phyloP scores from a whole-genome alignment of 768 basidiomycete species.

The Hortiboletus campestris region DNA sequence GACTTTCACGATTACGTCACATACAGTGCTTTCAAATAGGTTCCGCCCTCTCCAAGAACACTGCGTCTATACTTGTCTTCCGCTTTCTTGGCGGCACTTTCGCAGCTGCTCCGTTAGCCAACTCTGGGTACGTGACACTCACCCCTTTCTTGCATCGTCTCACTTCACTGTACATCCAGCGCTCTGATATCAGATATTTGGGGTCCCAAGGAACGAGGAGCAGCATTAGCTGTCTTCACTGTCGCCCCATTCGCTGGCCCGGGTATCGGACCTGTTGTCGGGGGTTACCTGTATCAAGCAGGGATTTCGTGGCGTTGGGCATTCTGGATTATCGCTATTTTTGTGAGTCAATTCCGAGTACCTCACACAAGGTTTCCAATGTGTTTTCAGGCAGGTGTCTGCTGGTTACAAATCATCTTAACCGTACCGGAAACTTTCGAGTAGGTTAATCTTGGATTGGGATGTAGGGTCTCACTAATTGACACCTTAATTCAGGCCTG shows the following conservation, averaged over 20 bases:
- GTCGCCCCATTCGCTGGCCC: slow-evolving; percentile 70
- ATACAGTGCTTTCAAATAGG: slow-evolving; percentile 59
- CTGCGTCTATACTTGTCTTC: slow-evolving; percentile 60
- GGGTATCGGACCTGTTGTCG: slow-evolving; percentile 54
- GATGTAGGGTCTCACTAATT: slow-evolving; percentile 11
- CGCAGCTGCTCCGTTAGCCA: slow-evolving; percentile 66
- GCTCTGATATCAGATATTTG: slow-evolving; percentile 59
- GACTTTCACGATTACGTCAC: not conserved
- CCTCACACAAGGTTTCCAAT: not conserved
- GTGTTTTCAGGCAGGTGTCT: slow-evolving; percentile 43
- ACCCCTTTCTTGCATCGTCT: not conserved
- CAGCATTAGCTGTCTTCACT: slow-evolving; percentile 64
- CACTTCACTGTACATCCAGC: slow-evolving; percentile 23
- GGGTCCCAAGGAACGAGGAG: slow-evolving; percentile 59
- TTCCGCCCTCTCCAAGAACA: slow-evolving; percentile 59
- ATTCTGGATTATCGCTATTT: slow-evolving; percentile 62
- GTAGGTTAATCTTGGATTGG: slow-evolving; percentile 35
- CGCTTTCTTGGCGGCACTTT: slow-evolving; percentile 72
- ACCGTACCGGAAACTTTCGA: slow-evolving; percentile 68
- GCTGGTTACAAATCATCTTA: slow-evolving; percentile 48
- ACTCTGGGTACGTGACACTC: slow-evolving; percentile 51
- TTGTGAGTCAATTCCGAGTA: slow-evolving; percentile 38
- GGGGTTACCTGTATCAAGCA: slow-evolving; percentile 39
- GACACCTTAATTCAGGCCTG: slow-evolving; percentile 41
- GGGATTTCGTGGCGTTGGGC: slow-evolving; percentile 61